Conservation (phyloP, 192 early-diverging fungal genomes). For the Funneliformis geosporum region DNA sequence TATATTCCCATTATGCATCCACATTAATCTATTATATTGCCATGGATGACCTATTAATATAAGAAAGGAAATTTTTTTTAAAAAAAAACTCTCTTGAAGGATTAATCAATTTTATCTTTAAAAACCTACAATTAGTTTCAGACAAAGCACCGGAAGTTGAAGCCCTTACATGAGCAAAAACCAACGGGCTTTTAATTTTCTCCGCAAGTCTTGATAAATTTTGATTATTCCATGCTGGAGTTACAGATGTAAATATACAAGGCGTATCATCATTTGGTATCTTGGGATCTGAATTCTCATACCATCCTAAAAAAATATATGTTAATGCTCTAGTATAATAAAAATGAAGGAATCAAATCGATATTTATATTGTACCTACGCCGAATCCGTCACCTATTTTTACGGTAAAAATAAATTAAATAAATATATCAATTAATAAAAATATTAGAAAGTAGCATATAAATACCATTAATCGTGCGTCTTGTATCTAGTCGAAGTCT, state of each 20-base stretch:
- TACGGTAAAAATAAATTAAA: not conserved
- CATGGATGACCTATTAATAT: slow-evolving; percentile 53
- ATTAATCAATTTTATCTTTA: not conserved
- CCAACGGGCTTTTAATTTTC: slow-evolving; percentile 69
- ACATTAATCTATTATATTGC: slow-evolving; percentile 75
- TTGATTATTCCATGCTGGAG: slow-evolving; percentile 80
- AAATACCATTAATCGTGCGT: slow-evolving; percentile 67
- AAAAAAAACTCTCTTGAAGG: not conserved
- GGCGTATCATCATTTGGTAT: slow-evolving; percentile 44
- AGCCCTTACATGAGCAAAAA: slow-evolving; percentile 81
- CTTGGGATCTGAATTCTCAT: slow-evolving; percentile 55
- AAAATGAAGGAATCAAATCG: not conserved
- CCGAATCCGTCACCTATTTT: slow-evolving; percentile 74
- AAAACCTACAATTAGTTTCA: slow-evolving; percentile 69
- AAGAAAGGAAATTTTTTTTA: not conserved
- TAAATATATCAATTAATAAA: not conserved
- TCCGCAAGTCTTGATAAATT: slow-evolving; percentile 76
- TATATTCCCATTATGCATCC: slow-evolving; percentile 81
- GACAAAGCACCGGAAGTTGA: slow-evolving; percentile 73
- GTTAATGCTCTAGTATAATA: not conserved
- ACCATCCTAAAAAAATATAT: slow-evolving; percentile 50
- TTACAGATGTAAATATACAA: slow-evolving; percentile 81
- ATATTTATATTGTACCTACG: slow-evolving; percentile 54
- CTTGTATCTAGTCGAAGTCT: slow-evolving; percentile 64
- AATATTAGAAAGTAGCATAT: not conserved